Evolutionary conservation across 164 flowering plant species (phyloP).

Genomic region (Santalum album): DNA sequence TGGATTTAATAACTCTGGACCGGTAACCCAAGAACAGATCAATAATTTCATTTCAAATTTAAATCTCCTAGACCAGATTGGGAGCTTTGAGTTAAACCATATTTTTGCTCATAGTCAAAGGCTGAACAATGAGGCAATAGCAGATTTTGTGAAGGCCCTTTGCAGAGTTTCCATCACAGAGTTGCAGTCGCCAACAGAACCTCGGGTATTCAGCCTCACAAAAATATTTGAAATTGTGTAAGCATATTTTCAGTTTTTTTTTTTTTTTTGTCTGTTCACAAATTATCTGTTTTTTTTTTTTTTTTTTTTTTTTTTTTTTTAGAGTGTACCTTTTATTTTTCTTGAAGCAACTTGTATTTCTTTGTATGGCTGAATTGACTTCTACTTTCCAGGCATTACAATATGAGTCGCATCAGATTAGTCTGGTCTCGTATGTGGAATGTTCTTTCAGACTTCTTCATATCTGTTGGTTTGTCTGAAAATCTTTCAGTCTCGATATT

Average conservation of each 20-base stretch:
- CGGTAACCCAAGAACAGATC: slow-evolving; percentile 82
- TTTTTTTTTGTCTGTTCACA: neutral
- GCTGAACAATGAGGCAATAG: slow-evolving; percentile 94
- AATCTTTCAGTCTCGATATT: slow-evolving; percentile 96
- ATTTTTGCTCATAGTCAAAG: slow-evolving; percentile 96
- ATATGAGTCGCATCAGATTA: slow-evolving; percentile 96
- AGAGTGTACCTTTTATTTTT: too few relatives aligned
- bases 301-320: too few relatives aligned
- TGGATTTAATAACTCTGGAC: slow-evolving; percentile 47
- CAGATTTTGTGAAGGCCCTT: slow-evolving; percentile 90
- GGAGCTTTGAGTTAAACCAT: slow-evolving; percentile 89
- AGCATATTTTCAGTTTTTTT: slow-evolving; percentile 19
- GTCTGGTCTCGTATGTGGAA: slow-evolving; percentile 99
- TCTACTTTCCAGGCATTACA: slow-evolving; percentile 79
- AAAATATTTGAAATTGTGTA: slow-evolving; percentile 98
- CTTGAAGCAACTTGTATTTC: too few relatives aligned
- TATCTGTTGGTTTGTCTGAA: slow-evolving; percentile 89
- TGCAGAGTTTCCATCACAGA: slow-evolving; percentile 92
- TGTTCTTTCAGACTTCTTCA: slow-evolving; percentile 95
- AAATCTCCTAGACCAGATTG: slow-evolving; percentile 94
- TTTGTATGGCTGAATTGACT: neutral
- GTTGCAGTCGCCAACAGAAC: slow-evolving; percentile 95
- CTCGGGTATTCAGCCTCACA: slow-evolving; percentile 97
- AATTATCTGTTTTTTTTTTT: too few relatives aligned
- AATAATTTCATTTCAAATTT: slow-evolving; percentile 80